phyloP scores from a whole-genome alignment of 2,329 filamentous ascomycete species.

The Colletotrichum gloeosporioides region DNA sequence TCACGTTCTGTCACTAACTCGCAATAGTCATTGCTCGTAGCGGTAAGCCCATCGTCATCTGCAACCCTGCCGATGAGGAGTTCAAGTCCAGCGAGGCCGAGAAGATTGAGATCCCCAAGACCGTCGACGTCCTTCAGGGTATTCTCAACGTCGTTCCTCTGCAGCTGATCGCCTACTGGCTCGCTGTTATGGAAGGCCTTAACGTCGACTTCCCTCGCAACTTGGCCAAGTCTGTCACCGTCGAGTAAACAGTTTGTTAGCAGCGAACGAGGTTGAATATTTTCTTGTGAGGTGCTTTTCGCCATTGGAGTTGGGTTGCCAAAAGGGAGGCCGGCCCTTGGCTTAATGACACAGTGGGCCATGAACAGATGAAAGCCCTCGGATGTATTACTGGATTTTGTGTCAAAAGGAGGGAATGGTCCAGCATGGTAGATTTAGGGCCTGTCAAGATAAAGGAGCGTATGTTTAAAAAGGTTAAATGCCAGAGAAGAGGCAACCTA shows the following conservation, averaged over 20 bases:
- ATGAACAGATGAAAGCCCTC: background rate
- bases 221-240: constrained; percentile 97
- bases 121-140: constrained; percentile 93
- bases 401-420: constrained; percentile 13
- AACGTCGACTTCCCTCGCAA: constrained; percentile 99
- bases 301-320: constrained; percentile 18
- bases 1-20: background rate
- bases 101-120: constrained; percentile 97
- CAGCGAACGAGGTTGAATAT: background rate
- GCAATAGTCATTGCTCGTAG: constrained; percentile 85
- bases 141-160: constrained; percentile 97
- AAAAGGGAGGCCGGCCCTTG: constrained; percentile 18
- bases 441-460: constrained; percentile 20
- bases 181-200: constrained; percentile 92
- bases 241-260: constrained; percentile 72
- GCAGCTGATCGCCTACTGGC: constrained; percentile 98
- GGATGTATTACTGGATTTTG: constrained; percentile 18
- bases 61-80: constrained; percentile 88
- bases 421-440: constrained; percentile 3
- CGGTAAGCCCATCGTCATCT: constrained; percentile 98
- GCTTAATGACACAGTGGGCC: constrained; percentile 7
- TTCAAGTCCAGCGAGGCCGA: constrained; percentile 88
- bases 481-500: constrained; percentile 11
- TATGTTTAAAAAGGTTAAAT: constrained; percentile 12
- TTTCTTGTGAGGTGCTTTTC: constrained; percentile 7